phyloP scores from a whole-genome alignment of 352 stramenopile species.

The Salisapilia sapeloensis region DNA sequence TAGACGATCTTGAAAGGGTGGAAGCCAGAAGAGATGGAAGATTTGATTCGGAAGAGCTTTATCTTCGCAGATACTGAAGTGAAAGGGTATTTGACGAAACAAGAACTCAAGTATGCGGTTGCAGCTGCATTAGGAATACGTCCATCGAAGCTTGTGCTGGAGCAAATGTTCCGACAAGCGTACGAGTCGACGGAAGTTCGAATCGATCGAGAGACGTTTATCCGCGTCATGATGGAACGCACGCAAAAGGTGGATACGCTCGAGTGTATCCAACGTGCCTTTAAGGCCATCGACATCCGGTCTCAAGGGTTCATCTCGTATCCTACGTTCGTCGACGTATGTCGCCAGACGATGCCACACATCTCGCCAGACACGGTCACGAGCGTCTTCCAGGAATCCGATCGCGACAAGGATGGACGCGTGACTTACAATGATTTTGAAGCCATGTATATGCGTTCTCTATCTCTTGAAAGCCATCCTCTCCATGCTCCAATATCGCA shows the following conservation, averaged over 20 bases:
- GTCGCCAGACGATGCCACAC: constrained; percentile 16
- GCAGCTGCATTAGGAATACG: constrained; percentile 39
- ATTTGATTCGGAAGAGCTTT: no score
- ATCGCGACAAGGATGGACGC: constrained; percentile 34
- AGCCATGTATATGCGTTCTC: constrained; percentile 26
- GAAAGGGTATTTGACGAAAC: constrained; percentile 20
- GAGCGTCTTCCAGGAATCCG: constrained; percentile 25
- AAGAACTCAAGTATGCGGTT: constrained; percentile 54
- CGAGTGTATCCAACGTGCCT: constrained; percentile 28
- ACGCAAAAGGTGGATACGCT: constrained; percentile 26
- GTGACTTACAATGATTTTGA: constrained; percentile 57
- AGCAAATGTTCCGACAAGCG: constrained; percentile 24
- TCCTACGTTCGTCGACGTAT: constrained; percentile 29
- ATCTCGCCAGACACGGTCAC: constrained; percentile 13
- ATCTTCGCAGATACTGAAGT: no score
- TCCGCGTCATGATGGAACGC: constrained; percentile 11
- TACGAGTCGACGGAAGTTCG: neutral
- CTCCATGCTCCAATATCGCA: no score
- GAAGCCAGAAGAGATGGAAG: no score
- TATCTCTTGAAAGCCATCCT: constrained; percentile 10
- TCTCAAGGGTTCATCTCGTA: constrained; percentile 47
- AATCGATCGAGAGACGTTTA: constrained; percentile 8
- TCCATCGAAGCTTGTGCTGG: constrained; percentile 52
- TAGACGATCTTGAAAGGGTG: no score
- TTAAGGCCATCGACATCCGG: constrained; percentile 46